These are phyloP conservation scores for Taxillus chinensis DNA, from an alignment of 164 flowering plant species.

Conservation along the genomic window DNA sequence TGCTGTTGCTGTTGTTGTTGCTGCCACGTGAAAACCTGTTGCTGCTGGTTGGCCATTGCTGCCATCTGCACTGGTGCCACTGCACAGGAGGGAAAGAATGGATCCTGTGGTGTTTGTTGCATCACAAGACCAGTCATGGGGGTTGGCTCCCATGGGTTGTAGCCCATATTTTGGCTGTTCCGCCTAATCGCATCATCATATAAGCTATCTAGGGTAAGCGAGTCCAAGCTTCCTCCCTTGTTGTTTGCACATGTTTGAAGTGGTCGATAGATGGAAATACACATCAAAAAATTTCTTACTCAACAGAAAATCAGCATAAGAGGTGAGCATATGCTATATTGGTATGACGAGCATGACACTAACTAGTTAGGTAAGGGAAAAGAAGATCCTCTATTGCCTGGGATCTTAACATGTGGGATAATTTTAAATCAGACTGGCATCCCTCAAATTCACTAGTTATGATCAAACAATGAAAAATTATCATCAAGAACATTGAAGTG, in stretches of 20 bases:
- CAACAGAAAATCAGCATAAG: too few relatives aligned
- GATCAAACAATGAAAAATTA: too few relatives aligned
- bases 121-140: constrained; percentile 35
- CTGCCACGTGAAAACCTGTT: constrained; percentile 47
- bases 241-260: background rate
- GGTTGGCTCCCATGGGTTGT: constrained; percentile 72
- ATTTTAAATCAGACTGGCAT: too few relatives aligned
- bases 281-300: too few relatives aligned
- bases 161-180: constrained; percentile 50
- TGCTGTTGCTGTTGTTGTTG: constrained; percentile 47
- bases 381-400: too few relatives aligned
- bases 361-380: too few relatives aligned
- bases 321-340: too few relatives aligned
- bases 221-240: constrained; percentile 85
- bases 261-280: too few relatives aligned
- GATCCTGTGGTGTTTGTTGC: constrained; percentile 49
- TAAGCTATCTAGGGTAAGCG: constrained; percentile 68
- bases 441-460: too few relatives aligned
- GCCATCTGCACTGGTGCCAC: constrained; percentile 67
- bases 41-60: constrained; percentile 56
- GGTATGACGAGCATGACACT: too few relatives aligned
- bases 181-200: constrained; percentile 75
- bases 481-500: too few relatives aligned
- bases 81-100: constrained; percentile 50
- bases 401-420: too few relatives aligned